Evolutionary conservation across 768 basidiomycete species (phyloP), one percentile per base, ranked within the genome.

Genomic region (Boletus speciosus): DNA sequence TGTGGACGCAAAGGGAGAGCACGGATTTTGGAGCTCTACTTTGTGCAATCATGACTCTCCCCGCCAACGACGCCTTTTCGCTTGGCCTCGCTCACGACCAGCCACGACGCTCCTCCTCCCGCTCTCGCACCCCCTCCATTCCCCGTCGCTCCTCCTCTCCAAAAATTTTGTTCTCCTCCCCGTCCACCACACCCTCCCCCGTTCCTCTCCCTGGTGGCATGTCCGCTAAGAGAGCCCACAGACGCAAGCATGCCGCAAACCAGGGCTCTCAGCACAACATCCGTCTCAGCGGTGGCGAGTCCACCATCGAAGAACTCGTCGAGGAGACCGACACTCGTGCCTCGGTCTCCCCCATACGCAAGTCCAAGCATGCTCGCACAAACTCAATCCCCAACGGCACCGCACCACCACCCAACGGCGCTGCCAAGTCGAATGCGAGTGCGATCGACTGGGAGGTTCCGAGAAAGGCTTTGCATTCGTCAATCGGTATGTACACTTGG

Each of bases 361-460:
- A 54, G 11, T 47, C 54, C 34, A 59, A 55, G 11, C 61, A 57
- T 35, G 15, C n/a, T 11, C 62, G 41, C 43, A 47, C 54, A 16
- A 45, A 43, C 50, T 60, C 55, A 12, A 42, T 42, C 0, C 51
- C 53, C 2, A 61, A 58, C 31, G 64, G 47, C 2, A 29, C 47
- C 4, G 15, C 52, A n/a, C 9, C 57, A 31, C 51, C 39, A 29
- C 51, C 53, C 41, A 25, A 53, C 40, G 49, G 41, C n/a, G 6
- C 27, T 15, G 43, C 45, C 32, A 61, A 58, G 27, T 60, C 61
- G 6, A 62, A 57, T 16, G 54, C 60, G 25, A 64, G 61, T 21
- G 5, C 36, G 11, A 59, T 90, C 31, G 88, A 94, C 71, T 93
- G 88, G 85, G 94, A 97, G 71, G 85, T 97, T 47, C 94, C 94